These are phyloP conservation scores for Leishmania lainsoni DNA, from an alignment of 208 protist species.

Conservation along the genomic window DNA sequence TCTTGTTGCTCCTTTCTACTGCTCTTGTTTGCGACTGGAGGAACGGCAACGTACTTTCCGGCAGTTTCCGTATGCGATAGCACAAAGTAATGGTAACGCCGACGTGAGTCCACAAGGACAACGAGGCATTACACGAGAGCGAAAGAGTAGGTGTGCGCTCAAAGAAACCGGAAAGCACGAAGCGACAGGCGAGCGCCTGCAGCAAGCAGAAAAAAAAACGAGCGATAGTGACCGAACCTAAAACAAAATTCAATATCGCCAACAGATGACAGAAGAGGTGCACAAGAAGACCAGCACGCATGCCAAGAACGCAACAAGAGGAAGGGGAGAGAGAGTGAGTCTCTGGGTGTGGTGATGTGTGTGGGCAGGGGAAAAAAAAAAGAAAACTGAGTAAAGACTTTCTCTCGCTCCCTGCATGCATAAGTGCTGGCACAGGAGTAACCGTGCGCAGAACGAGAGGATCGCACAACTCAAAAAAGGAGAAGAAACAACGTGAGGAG, in stretches of 20 bases:
- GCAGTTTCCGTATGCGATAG: neutral
- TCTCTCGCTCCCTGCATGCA: neutral
- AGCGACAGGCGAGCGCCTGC: neutral
- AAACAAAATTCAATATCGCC: neutral
- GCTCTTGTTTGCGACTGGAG: neutral
- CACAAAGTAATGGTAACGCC: neutral
- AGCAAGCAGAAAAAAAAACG: neutral
- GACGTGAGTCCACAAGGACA: neutral
- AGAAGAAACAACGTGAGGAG: slow-evolving; percentile 12
- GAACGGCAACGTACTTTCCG: neutral
- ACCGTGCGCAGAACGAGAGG: neutral
- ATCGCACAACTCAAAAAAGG: neutral
- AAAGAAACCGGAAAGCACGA: neutral
- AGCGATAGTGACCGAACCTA: neutral
- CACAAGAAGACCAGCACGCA: neutral
- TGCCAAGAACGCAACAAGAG: neutral
- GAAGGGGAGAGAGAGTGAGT: neutral
- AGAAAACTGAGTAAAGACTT: neutral
- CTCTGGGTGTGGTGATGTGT: neutral
- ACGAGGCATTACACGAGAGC: neutral
- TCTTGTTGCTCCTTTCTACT: neutral
- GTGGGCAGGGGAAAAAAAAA: neutral
- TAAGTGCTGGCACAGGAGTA: neutral
- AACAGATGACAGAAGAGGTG: neutral
- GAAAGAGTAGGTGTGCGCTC: neutral